Conservation (phyloP, 2,329 filamentous ascomycete genomes). For the Fusarium decemcellulare region DNA sequence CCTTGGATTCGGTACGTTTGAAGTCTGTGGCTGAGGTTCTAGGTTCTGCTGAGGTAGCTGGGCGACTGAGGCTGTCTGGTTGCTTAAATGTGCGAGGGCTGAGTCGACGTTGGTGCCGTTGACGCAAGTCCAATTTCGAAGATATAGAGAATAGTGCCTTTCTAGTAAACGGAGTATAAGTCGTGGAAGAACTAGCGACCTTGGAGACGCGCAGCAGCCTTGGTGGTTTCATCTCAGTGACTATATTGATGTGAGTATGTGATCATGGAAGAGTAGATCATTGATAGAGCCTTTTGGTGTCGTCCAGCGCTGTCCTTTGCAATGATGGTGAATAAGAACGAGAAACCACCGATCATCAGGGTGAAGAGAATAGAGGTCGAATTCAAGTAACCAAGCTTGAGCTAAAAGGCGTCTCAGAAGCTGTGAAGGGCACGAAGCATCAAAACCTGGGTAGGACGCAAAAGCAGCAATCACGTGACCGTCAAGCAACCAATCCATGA, state of each 20-base stretch:
- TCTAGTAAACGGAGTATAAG: not conserved
- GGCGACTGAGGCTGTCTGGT: not conserved
- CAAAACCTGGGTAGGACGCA: not conserved
- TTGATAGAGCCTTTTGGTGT: not conserved
- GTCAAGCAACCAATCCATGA: slow-evolving; percentile 1
- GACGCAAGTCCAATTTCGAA: slow-evolving; percentile 11
- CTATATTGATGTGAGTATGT: not conserved
- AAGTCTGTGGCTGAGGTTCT: too few relatives aligned
- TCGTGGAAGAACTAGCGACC: not conserved
- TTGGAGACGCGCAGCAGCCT: not conserved
- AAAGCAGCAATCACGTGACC: slow-evolving; percentile 23
- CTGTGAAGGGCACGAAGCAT: slow-evolving; percentile 2
- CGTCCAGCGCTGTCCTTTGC: not conserved
- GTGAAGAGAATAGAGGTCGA: too few relatives aligned
- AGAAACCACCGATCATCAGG: too few relatives aligned
- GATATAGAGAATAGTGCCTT: slow-evolving; percentile 16
- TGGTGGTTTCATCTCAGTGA: slow-evolving; percentile 10
- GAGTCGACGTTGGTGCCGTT: slow-evolving; percentile 16
- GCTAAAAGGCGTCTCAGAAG: not conserved
- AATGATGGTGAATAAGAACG: too few relatives aligned
- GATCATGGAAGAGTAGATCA: not conserved
- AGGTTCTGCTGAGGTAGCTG: not conserved
- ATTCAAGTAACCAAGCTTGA: not conserved
- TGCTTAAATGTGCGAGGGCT: slow-evolving; percentile 6
- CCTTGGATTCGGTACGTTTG: not conserved